Evolutionary conservation across 2,329 filamentous ascomycete genomes (phyloP), one percentile per base, ranked within the genome.

Genomic region (Ophioceras dolichostomum): DNA sequence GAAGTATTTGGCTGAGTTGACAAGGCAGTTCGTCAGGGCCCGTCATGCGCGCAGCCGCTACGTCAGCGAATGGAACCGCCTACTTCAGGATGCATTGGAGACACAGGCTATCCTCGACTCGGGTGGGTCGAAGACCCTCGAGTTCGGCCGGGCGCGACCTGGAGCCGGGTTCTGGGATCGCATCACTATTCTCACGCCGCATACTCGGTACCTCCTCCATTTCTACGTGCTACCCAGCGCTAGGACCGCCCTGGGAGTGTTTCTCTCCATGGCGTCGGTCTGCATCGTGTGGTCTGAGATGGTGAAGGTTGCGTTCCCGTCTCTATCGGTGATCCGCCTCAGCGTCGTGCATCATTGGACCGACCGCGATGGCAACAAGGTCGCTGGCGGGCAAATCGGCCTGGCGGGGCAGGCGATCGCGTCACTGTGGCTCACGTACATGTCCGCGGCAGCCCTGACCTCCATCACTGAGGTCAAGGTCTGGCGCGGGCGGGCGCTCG

Each of bases 271-370:
- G 1, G 87, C 86, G 2, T 96, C 91, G 0, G 67, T 76, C 35
- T 83, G 79, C 47, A 82, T 98, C 42, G 71, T 96, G 36, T 96
- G 88, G 87, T 94, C 88, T 1, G 91, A 98, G 64, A 62, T 94
- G 39, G 76, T 94, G 58, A 93, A 91, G 55, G 76, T 78, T n/a
- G 70, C 85, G 35, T 75, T 83, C 17, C 82, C 84, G 1, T 73
- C 77, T 22, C 66, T 93, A 10, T 94, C 87, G 2, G 67, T 82
- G 44, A 73, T 78, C 47, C 68, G 67, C 34, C 62, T 76, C 43
- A 76, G 70, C 4, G 78, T 87, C 3, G 70, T 86, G n/a, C 80
- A 85, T 48, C 83, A 88, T 45, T 80, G 79, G 54, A 72, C 74
- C 26, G n/a, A n/a, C n/a, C 76, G 77, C 28, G 73, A 79, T 10